Evolutionary conservation across 1,139 yeast genomes (phyloP), one percentile per base, ranked within the genome.

Genomic region (Suhomyces coccinellae): DNA sequence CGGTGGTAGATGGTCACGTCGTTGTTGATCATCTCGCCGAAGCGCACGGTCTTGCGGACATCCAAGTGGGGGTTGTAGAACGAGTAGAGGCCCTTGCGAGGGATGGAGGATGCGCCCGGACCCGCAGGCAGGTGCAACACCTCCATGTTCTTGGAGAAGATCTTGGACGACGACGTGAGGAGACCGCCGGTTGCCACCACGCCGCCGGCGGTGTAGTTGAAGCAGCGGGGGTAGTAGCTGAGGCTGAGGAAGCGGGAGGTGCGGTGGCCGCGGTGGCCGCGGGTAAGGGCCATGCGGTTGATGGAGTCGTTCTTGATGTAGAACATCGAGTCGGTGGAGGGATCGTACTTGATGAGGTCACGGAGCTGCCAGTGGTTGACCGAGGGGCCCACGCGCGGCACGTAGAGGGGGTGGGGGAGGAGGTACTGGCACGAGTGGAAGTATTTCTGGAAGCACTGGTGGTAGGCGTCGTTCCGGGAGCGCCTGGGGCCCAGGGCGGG

Each of bases 331-430:
- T 73, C 69, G 8, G 56, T 51, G 3, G 49, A 35, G 29, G 57
- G 54, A 46, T 71, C 71, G 31, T 63, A 66, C 54, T 85, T 81
- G 20, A 89, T 69, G 56, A 90, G 73, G 58, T 90, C 95, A 40
- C 96, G 73, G 35, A 90, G 70, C 62, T 90, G 97, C 96, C 97
- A 90, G 68, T 90, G 97, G 51, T 83, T 82, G 36, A 65, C 71
- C 15, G 62, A 60, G 10, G 54, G 46, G 17, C 59, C 58, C 8
- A 71, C 59, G 37, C 59, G 59, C 16, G 72, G 54, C 16, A 71
- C 58, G 51, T 72, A 73, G 14, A 48, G 51, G 8, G 78, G 78
- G 44, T 64, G 61, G 4, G 77, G 73, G 33, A 59, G 62, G 40
- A 74, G 61, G 51, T 65, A 69, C 40, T 65, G 64, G 48, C 67